These are phyloP conservation scores for Aethionema arabicum DNA, from an alignment of 345 rosid species.

Conservation along the genomic window DNA sequence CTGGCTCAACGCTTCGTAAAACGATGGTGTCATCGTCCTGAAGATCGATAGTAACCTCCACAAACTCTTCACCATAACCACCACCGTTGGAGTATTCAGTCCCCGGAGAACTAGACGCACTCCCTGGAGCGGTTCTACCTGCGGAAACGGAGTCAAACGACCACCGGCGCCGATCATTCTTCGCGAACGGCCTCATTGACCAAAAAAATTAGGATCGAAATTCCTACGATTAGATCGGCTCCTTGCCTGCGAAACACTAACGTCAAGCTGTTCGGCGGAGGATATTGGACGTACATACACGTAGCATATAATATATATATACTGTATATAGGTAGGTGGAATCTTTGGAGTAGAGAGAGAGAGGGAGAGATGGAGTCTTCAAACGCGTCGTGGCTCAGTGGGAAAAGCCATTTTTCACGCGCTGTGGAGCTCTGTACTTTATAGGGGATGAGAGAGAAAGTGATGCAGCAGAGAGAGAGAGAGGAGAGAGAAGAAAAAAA, in stretches of 20 bases:
- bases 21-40: conserved; percentile 89
- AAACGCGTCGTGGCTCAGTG: conserved; percentile 42
- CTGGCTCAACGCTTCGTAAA: conserved; percentile 94
- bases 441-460: conserved; percentile 22
- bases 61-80: conserved; percentile 67
- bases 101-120: conserved; percentile 58
- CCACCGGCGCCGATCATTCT: conserved; percentile 89
- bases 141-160: conserved; percentile 74
- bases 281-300: conserved; percentile 24
- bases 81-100: conserved; percentile 46
- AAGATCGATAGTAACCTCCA: conserved; percentile 91
- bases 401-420: conserved; percentile 39
- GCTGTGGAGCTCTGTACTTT: conserved; percentile 35
- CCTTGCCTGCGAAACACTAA: background rate
- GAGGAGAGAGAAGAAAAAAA: conserved; percentile 9
- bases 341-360: conserved; percentile 18
- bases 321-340: conserved; percentile 26
- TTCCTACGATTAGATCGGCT: background rate
- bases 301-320: conserved; percentile 14
- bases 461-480: conserved; percentile 16
- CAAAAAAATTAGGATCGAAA: background rate
- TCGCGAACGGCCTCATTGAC: conserved; percentile 52
- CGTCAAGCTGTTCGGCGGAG: conserved; percentile 13
- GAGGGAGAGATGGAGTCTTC: conserved; percentile 18
- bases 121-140: conserved; percentile 32